Base-by-base conservation (phyloP, 306 rosid genomes). In the Nissolia schottii region DNA sequence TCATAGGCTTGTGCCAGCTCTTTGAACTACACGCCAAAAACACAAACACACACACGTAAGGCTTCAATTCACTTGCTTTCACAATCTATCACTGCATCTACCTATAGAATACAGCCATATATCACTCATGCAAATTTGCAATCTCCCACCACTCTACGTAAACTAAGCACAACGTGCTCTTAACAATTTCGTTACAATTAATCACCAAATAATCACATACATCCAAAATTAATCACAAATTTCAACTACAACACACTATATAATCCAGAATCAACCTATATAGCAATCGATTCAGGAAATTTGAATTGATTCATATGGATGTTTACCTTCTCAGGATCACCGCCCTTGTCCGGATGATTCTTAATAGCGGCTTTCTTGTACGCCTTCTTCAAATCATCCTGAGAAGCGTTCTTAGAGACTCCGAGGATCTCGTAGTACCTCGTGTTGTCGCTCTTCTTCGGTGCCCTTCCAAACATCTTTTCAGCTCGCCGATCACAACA, bases 311-410 rank as follows among this genome's bases (percentile, higher is more conserved):
- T 7, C 13, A 41, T 22, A 13, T 4, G n/a, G 13, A 60, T 18
- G 3, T 2, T 3, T 37, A 88, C 95, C 87, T 92, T 92, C 71
- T 92, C 98, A 22, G 98, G 95, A 80, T 92, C 98, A 24, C 96
- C 98, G 4, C 98, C 98, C 66, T 90, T 93, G 15, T 93, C 98
- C 1, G 98, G 98, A 25, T 92, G 98, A 70, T 92, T 92, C 55
- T 92, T 92, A 0, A 92, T 92, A 14, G 98, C 98, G 1, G 98
- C 95, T 73, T 88, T 92, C 71, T 79, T 88, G 75, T 92, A 92
- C 7, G 98, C 98, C 85, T 92, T 92, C 76, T 92, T 92, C 82
- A 92, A 70, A 73, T 92, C 98, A 2, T 92, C 96, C 67, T 50
- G 91, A 2, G 96, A 83, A 41, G 96, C 95, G 64, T 51, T 85